Percentiles rank a stretch among this genome's conserved stretches.
Conservation (phyloP, 2,329 filamentous ascomycete species). For the Arthrobotrys entomopaga region DNA sequence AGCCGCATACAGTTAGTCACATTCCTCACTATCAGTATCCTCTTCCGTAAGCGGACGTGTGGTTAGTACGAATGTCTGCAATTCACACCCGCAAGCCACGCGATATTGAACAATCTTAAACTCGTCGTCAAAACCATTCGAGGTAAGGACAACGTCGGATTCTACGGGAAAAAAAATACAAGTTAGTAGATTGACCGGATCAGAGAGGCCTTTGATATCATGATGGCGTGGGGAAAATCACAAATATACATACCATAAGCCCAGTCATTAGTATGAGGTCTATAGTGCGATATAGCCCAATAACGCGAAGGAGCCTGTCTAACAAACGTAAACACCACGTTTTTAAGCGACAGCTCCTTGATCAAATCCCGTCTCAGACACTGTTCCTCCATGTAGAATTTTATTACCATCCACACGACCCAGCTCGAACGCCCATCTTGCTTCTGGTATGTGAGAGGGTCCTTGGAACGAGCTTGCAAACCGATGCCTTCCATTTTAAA, state of each 20-base stretch:
- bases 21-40: no score
- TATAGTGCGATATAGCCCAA: not conserved
- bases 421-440: no score
- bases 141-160: conserved; percentile 5
- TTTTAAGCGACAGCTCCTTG: not conserved
- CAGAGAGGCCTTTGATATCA: not conserved
- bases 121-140: not conserved
- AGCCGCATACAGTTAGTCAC: no score
- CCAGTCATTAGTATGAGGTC: conserved; percentile 23
- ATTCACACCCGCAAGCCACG: not conserved
- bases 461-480: no score
- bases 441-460: no score
- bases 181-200: no score
- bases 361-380: not conserved
- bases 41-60: no score
- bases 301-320: conserved; percentile 1
- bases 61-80: not conserved
- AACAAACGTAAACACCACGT: conserved; percentile 5
- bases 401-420: conserved; percentile 20
- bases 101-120: not conserved
- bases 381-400: not conserved
- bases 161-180: conserved; percentile 1
- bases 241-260: conserved; percentile 25
- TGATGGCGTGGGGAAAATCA: not conserved
- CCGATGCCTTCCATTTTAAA: not conserved